phyloP scores from a whole-genome alignment of 768 basidiomycete species.

The Lentinula lateritia region DNA sequence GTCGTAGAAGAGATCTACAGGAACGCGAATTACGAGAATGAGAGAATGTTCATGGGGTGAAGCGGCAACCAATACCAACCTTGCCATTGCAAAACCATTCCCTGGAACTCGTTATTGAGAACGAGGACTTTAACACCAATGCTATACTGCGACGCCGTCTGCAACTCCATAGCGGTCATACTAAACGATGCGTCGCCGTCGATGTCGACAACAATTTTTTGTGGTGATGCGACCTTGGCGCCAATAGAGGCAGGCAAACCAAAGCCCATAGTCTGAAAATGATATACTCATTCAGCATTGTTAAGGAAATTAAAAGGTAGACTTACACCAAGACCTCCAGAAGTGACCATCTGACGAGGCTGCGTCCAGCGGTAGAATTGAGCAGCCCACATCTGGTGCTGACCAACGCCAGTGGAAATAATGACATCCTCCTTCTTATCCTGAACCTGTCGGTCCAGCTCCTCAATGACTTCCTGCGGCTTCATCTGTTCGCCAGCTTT shows the following conservation, averaged over 20 bases:
- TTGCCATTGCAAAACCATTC: slow-evolving; percentile 99
- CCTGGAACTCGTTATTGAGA: slow-evolving; percentile 96
- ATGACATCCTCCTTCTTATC: slow-evolving; percentile 83
- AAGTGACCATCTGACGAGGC: slow-evolving; percentile 86
- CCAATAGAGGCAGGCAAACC: slow-evolving; percentile 93
- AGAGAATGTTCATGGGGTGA: background rate
- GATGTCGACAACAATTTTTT: slow-evolving; percentile 92
- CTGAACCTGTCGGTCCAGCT: slow-evolving; percentile 76
- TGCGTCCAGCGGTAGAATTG: slow-evolving; percentile 90
- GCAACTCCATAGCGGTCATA: slow-evolving; percentile 99
- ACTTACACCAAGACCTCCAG: slow-evolving; percentile 90
- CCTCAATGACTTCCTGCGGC: slow-evolving; percentile 95
- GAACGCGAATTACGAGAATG: background rate
- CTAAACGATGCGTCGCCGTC: slow-evolving; percentile 98
- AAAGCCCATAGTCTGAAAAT: slow-evolving; percentile 89
- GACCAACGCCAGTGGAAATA: slow-evolving; percentile 92
- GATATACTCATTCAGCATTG: background rate
- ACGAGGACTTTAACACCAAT: slow-evolving; percentile 95
- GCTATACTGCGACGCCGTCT: slow-evolving; percentile 83
- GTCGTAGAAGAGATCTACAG: slow-evolving; percentile 87
- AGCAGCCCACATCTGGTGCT: slow-evolving; percentile 99
- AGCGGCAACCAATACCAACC: slow-evolving; percentile 37
- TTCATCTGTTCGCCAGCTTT: slow-evolving; percentile 69
- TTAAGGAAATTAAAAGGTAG: slow-evolving; percentile 5
- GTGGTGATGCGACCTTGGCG: slow-evolving; percentile 92